Evolutionary conservation across 2,329 filamentous ascomycete species (phyloP).

Genomic region (Colletotrichum sp.): DNA sequence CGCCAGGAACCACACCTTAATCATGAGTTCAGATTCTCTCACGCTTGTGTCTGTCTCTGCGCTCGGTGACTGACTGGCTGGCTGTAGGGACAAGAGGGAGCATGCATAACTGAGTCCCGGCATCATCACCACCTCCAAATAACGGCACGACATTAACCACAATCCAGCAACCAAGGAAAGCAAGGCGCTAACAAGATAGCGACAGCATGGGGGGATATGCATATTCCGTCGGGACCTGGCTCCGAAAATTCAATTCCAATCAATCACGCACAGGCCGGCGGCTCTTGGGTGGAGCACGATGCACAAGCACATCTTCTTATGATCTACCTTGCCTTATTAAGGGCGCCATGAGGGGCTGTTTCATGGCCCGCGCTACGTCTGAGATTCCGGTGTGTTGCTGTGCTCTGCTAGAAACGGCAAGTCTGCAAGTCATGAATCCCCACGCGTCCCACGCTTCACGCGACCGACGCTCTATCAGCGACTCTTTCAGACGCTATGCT

Average conservation of each 20-base stretch:
- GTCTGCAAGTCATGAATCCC: neutral
- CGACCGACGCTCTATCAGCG: neutral
- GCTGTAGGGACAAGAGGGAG: neutral
- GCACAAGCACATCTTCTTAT: neutral
- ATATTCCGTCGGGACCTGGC: neutral
- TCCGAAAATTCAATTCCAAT: neutral
- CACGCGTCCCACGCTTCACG: neutral
- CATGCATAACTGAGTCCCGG: neutral
- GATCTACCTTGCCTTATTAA: conserved; percentile 21
- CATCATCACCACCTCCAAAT: neutral
- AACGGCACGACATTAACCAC: neutral
- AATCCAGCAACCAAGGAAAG: neutral
- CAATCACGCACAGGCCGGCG: neutral
- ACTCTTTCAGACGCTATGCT: neutral
- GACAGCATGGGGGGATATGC: neutral
- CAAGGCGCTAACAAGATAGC: neutral
- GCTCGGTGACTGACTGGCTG: neutral
- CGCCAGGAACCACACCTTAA: conserved; percentile 1
- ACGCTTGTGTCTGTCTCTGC: neutral
- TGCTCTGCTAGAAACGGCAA: neutral
- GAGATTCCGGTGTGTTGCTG: conserved; percentile 5
- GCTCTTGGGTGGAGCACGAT: neutral
- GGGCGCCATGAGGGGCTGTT: conserved; percentile 13
- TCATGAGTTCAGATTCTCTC: neutral
- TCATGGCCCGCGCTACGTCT: conserved; percentile 15